Evolutionary conservation across 495 filamentous ascomycete genomes (phyloP).

Genomic region (Neurospora sp.): DNA sequence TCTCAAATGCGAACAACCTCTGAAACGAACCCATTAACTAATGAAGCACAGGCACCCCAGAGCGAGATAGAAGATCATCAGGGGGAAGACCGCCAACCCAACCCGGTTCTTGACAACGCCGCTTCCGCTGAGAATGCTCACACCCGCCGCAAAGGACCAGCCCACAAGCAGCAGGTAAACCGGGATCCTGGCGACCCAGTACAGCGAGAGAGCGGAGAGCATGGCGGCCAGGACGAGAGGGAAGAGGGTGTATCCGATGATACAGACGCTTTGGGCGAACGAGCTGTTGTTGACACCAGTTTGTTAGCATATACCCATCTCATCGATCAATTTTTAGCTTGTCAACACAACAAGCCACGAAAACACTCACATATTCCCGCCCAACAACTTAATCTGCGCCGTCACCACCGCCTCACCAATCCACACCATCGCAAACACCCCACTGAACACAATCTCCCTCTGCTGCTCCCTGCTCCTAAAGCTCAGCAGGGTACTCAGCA

Average conservation of each 20-base stretch:
- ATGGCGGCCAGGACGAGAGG: slow-evolving; percentile 91
- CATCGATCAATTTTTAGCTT: too few relatives aligned
- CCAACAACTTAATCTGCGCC: slow-evolving; percentile 94
- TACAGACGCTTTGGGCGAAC: slow-evolving; percentile 93
- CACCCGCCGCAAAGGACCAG: slow-evolving; percentile 89
- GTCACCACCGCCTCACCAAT: slow-evolving; percentile 94
- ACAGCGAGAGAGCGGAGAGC: slow-evolving; percentile 70
- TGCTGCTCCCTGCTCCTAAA: slow-evolving; percentile 64
- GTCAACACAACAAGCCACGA: too few relatives aligned
- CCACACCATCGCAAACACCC: slow-evolving; percentile 94
- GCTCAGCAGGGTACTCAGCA: slow-evolving; percentile 77
- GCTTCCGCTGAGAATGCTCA: slow-evolving; percentile 91
- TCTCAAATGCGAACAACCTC: neutral
- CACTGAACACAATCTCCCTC: slow-evolving; percentile 81
- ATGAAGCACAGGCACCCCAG: slow-evolving; percentile 95
- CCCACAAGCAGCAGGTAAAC: slow-evolving; percentile 78
- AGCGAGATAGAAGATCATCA: slow-evolving; percentile 92
- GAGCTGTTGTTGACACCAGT: slow-evolving; percentile 48
- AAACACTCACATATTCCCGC: slow-evolving; percentile 83
- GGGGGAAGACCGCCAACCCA: slow-evolving; percentile 85
- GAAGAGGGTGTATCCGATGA: slow-evolving; percentile 98
- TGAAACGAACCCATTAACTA: slow-evolving; percentile 43
- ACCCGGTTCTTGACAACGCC: slow-evolving; percentile 92
- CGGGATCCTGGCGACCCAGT: slow-evolving; percentile 70
- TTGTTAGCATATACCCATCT: slow-evolving; percentile 3